Evolutionary conservation across 441 rosid genomes (phyloP).

Genomic region (Bruguiera hainesii): DNA sequence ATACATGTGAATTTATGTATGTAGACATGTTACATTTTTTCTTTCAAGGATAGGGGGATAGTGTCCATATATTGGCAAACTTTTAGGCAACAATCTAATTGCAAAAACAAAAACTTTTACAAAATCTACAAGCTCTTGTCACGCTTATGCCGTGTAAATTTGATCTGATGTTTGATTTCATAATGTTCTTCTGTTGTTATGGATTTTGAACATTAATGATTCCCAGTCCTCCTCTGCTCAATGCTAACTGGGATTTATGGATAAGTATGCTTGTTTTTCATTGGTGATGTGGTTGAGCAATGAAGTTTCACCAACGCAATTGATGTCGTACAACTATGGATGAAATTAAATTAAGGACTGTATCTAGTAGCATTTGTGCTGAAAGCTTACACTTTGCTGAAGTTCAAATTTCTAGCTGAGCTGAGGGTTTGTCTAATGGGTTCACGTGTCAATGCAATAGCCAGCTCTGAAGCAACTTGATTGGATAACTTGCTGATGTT

Average conservation of each 20-base stretch:
- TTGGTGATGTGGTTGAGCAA: background rate
- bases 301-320: background rate
- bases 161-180: background rate
- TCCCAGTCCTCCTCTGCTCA: background rate
- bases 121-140: no score
- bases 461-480: background rate
- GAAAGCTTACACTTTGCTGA: background rate
- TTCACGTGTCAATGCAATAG: background rate
- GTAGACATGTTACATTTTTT: no score
- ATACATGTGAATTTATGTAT: no score
- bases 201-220: background rate
- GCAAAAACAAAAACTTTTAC: no score
- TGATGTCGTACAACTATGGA: background rate
- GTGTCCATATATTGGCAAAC: no score
- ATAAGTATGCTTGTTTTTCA: background rate
- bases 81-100: no score
- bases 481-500: background rate
- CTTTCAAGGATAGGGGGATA: no score
- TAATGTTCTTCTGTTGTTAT: background rate
- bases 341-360: background rate
- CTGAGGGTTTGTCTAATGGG: no score
- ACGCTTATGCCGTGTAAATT: background rate
- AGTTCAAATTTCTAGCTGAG: background rate
- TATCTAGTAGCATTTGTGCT: background rate
- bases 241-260: background rate